Conservation (phyloP, 2,329 filamentous ascomycete genomes). For the Diaporthe capsici region DNA sequence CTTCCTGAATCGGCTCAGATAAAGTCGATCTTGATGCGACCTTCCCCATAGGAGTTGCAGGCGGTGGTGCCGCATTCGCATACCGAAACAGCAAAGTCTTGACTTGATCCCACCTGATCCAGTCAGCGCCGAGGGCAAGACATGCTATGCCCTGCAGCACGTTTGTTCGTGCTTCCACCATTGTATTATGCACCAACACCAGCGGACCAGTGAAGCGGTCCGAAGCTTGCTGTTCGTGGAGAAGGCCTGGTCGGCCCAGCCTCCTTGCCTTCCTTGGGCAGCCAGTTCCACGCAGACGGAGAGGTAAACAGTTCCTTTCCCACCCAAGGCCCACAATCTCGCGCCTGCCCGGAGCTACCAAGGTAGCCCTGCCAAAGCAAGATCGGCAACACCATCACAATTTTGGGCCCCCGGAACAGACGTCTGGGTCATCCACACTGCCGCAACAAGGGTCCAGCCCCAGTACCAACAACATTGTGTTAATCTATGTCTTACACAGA, state of each 20-base stretch:
- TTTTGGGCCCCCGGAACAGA: not conserved
- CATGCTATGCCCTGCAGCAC: conserved; percentile 6
- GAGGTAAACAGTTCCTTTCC: not conserved
- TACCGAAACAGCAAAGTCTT: conserved; percentile 19
- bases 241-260: not conserved
- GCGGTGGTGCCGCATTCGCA: conserved; percentile 20
- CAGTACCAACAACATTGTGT: conserved; percentile 8
- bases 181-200: conserved; percentile 3
- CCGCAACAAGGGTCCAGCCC: conserved; percentile 27
- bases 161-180: conserved; percentile 4
- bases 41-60: conserved; percentile 30
- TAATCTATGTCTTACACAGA: conserved; percentile 26
- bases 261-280: not conserved
- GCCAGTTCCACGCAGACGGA: not conserved
- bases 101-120: conserved; percentile 4
- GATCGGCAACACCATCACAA: conserved; percentile 2
- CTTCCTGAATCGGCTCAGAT: conserved; percentile 24
- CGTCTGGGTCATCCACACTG: conserved; percentile 4
- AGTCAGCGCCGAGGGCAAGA: conserved; percentile 11
- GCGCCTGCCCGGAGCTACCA: not conserved
- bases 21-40: conserved; percentile 34
- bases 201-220: not conserved
- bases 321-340: not conserved
- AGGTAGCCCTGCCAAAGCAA: conserved; percentile 11
- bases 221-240: not conserved